Conservation (phyloP, 805 yeast species). For the Monosporozyma aerobia region DNA sequence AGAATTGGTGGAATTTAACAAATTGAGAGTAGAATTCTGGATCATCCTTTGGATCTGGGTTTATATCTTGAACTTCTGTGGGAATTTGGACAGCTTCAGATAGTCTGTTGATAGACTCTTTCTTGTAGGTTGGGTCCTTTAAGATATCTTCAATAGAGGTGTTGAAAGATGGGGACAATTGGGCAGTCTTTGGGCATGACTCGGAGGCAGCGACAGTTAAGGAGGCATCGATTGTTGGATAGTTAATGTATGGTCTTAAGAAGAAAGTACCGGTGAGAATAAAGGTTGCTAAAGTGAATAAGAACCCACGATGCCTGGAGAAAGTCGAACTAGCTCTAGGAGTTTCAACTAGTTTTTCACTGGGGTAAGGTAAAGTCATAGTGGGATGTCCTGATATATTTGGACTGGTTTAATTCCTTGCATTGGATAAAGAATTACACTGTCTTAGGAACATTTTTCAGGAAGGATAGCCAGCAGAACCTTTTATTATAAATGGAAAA, state of each 20-base stretch:
- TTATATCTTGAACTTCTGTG: conserved; percentile 54
- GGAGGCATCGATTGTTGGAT: background rate
- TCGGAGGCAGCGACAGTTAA: background rate
- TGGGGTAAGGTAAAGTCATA: background rate
- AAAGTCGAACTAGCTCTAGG: background rate
- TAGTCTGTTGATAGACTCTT: conserved; percentile 35
- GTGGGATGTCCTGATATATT: background rate
- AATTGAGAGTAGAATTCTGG: conserved; percentile 36
- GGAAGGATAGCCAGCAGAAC: no score
- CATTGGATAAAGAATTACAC: no score
- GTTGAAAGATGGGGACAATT: conserved; percentile 19
- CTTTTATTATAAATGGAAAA: no score
- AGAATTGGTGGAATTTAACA: conserved; percentile 41
- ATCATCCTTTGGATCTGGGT: conserved; percentile 27
- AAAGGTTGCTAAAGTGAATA: background rate
- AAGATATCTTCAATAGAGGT: conserved; percentile 20
- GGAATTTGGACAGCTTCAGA: conserved; percentile 55
- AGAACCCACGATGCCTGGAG: background rate
- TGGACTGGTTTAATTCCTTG: background rate
- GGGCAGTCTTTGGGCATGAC: conserved; percentile 14
- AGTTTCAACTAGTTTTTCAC: background rate
- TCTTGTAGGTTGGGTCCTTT: conserved; percentile 31
- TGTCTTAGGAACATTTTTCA: no score
- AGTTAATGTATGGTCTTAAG: background rate
- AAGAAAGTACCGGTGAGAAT: background rate